These are phyloP conservation scores for Lipomyces lipofer DNA, from an alignment of 805 yeast species.

Conservation along the genomic window DNA sequence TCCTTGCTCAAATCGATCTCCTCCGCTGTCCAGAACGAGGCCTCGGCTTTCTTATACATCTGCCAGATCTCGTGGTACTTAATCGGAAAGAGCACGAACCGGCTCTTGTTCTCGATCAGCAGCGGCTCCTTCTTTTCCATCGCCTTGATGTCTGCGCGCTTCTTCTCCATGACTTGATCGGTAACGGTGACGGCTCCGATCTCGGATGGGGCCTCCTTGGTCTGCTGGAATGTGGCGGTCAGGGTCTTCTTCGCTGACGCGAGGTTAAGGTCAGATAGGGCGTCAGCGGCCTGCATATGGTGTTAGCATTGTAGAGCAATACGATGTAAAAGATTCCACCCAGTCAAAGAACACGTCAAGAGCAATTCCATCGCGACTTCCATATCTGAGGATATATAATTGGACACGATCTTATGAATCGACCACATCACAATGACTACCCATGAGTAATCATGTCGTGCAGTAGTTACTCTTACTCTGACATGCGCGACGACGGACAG, in stretches of 20 bases:
- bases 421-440: too few relatives aligned
- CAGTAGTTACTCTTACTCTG: too few relatives aligned
- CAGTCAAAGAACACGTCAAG: neutral
- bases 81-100: constrained; percentile 94
- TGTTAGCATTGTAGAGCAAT: neutral
- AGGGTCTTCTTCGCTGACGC: constrained; percentile 28
- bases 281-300: constrained; percentile 22
- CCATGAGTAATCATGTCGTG: too few relatives aligned
- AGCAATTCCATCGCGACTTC: neutral
- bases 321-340: neutral
- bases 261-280: constrained; percentile 26
- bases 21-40: constrained; percentile 99
- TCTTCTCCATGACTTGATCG: constrained; percentile 12
- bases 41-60: constrained; percentile 98
- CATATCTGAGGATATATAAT: too few relatives aligned
- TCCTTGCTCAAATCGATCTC: constrained; percentile 96
- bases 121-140: constrained; percentile 87
- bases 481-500: too few relatives aligned
- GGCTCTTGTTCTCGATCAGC: constrained; percentile 75
- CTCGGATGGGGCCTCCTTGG: constrained; percentile 6
- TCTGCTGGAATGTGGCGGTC: constrained; percentile 13
- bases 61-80: constrained; percentile 98
- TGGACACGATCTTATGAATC: too few relatives aligned
- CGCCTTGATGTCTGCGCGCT: constrained; percentile 55
- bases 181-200: constrained; percentile 5